These are phyloP conservation scores for Trichoderma orchidacearum DNA, from an alignment of 495 filamentous ascomycete species.

Conservation along the genomic window DNA sequence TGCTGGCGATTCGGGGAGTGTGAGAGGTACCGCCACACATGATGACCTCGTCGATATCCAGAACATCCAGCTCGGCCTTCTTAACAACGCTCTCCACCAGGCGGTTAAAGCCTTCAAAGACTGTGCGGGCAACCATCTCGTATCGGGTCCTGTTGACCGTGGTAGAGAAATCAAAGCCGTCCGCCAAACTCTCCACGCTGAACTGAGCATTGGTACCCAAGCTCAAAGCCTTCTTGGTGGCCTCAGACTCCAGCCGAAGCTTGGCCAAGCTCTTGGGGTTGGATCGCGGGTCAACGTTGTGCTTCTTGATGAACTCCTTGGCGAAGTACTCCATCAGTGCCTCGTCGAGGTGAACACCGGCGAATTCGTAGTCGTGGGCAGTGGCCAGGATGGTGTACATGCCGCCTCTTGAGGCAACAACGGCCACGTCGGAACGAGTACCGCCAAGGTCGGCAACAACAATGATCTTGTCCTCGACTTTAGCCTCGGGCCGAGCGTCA, in stretches of 20 bases:
- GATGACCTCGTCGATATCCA: slow-evolving; percentile 92
- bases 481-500: slow-evolving; percentile 68
- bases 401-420: slow-evolving; percentile 80
- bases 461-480: slow-evolving; percentile 69
- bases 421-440: slow-evolving; percentile 80
- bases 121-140: slow-evolving; percentile 73
- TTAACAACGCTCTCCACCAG: slow-evolving; percentile 73
- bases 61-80: slow-evolving; percentile 82
- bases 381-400: slow-evolving; percentile 95
- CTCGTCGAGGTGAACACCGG: slow-evolving; percentile 70
- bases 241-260: slow-evolving; percentile 81
- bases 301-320: slow-evolving; percentile 90
- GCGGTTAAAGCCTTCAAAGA: slow-evolving; percentile 74
- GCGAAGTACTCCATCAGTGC: slow-evolving; percentile 91
- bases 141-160: slow-evolving; percentile 88
- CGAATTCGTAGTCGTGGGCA: slow-evolving; percentile 84
- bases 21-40: slow-evolving; percentile 86
- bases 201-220: slow-evolving; percentile 78
- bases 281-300: slow-evolving; percentile 73
- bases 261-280: slow-evolving; percentile 75
- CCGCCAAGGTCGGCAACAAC: slow-evolving; percentile 91
- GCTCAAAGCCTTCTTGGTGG: slow-evolving; percentile 77
- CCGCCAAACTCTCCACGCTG: slow-evolving; percentile 75
- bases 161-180: slow-evolving; percentile 80
- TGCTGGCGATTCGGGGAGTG: slow-evolving; percentile 78